Conservation (phyloP, 768 basidiomycete species). For the Suillus placidus region DNA sequence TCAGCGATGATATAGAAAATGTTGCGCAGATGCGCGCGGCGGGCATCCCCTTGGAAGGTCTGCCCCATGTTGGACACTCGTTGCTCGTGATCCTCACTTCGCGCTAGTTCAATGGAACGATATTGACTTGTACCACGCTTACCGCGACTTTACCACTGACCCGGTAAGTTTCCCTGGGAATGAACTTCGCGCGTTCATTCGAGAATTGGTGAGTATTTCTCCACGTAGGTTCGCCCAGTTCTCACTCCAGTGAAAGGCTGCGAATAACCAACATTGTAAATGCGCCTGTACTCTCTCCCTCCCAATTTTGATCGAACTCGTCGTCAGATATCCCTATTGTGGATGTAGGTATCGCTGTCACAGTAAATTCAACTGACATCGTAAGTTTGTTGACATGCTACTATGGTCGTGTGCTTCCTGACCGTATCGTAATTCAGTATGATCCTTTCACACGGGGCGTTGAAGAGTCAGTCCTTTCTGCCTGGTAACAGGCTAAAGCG, state of each 20-base stretch:
- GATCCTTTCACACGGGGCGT: slow-evolving; percentile 65
- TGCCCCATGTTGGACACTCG: slow-evolving; percentile 5
- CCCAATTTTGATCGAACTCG: background rate
- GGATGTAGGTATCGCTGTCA: slow-evolving; percentile 61
- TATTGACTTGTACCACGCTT: slow-evolving; percentile 71
- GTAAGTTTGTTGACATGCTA: slow-evolving; percentile 42
- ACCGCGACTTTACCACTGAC: slow-evolving; percentile 70
- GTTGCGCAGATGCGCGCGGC: slow-evolving; percentile 65
- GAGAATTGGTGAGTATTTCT: slow-evolving; percentile 50
- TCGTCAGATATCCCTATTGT: slow-evolving; percentile 67
- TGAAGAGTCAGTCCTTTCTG: slow-evolving; percentile 46
- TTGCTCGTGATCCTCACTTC: slow-evolving; percentile 7
- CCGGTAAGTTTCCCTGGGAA: slow-evolving; percentile 62
- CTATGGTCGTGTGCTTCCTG: background rate
- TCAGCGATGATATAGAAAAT: slow-evolving; percentile 58
- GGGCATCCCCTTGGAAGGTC: slow-evolving; percentile 77
- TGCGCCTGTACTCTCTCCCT: background rate
- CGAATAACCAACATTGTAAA: slow-evolving; percentile 35
- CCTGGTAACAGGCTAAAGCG: background rate
- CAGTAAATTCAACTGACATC: slow-evolving; percentile 60
- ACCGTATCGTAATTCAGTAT: slow-evolving; percentile 46
- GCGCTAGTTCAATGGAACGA: slow-evolving; percentile 74
- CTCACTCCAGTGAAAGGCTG: slow-evolving; percentile 21
- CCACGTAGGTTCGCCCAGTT: background rate
- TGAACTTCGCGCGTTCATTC: slow-evolving; percentile 56